A percentile compares a stretch with the other conserved stretches of the same genome.
Conservation (phyloP, 2,329 filamentous ascomycete species). For the Aspergillus sp. region DNA sequence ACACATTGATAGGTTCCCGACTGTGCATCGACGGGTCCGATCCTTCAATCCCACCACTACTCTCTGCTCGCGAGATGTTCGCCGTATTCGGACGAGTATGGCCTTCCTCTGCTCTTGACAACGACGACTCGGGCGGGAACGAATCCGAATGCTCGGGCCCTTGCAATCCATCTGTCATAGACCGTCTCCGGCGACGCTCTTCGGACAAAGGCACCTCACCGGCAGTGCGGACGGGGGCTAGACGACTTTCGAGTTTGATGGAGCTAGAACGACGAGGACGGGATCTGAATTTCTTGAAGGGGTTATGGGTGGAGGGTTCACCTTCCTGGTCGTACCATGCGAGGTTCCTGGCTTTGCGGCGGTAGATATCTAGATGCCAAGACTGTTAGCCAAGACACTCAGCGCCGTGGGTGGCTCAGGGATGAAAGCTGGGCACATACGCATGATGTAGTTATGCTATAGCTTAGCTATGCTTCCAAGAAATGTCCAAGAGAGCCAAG, state of each 20-base stretch:
- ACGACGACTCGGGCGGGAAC: slow-evolving; percentile 18
- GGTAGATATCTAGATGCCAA: slow-evolving; percentile 31
- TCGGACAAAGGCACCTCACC: slow-evolving; percentile 16
- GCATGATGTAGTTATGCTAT: background rate
- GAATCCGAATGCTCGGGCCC: slow-evolving; percentile 20
- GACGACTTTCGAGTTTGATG: slow-evolving; percentile 25
- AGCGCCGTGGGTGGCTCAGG: background rate
- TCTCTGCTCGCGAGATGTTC: slow-evolving; percentile 4
- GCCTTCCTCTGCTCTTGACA: slow-evolving; percentile 9
- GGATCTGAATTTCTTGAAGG: slow-evolving; percentile 34
- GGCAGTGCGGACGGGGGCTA: slow-evolving; percentile 15
- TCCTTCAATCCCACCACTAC: slow-evolving; percentile 8
- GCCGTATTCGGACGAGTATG: slow-evolving; percentile 5
- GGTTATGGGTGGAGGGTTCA: slow-evolving; percentile 31
- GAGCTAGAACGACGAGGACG: slow-evolving; percentile 21
- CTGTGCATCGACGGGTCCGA: slow-evolving; percentile 22
- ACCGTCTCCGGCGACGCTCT: slow-evolving; percentile 16
- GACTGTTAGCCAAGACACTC: background rate
- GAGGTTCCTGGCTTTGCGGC: slow-evolving; percentile 29
- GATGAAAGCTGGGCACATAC: slow-evolving; percentile 1
- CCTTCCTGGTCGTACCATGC: slow-evolving; percentile 39
- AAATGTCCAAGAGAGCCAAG: no score
- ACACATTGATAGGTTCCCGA: slow-evolving; percentile 26
- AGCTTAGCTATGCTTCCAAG: no score
- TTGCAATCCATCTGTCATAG: slow-evolving; percentile 19